These are phyloP conservation scores for Pythium apleroticum DNA, from an alignment of 352 stramenopile genomes.

Conservation along the genomic window DNA sequence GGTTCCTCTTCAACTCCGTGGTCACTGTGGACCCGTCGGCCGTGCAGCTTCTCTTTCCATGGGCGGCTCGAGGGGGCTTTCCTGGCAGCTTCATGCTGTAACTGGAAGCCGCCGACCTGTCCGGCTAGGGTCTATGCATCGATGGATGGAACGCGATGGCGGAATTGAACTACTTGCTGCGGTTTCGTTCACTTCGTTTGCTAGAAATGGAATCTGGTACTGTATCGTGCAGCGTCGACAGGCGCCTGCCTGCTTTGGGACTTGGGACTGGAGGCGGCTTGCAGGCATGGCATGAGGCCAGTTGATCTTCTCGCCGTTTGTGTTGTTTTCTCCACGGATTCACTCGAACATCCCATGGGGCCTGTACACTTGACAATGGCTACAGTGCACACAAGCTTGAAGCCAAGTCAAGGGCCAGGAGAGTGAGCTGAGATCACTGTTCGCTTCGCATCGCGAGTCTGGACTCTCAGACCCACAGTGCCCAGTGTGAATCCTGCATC, in stretches of 20 bases:
- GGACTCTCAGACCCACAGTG: too few relatives aligned
- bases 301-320: background rate
- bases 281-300: background rate
- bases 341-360: background rate
- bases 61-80: too few relatives aligned
- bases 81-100: background rate
- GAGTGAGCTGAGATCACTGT: background rate
- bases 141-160: background rate
- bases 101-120: background rate
- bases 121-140: background rate
- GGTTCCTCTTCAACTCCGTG: conserved; percentile 5
- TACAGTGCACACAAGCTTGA: background rate
- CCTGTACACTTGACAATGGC: background rate
- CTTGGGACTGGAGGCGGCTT: too few relatives aligned
- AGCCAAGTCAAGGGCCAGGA: conserved; percentile 1
- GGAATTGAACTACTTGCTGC: background rate
- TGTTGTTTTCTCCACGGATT: background rate
- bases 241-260: too few relatives aligned
- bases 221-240: background rate
- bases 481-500: too few relatives aligned
- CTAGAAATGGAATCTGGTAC: background rate
- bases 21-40: background rate
- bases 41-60: background rate
- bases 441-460: too few relatives aligned
- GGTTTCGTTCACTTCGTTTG: conserved; percentile 7